Evolutionary conservation across 1,284 basidiomycete genomes (phyloP), one percentile per base, ranked within the genome.

Genomic region (Fomitiporia mediterranea): DNA sequence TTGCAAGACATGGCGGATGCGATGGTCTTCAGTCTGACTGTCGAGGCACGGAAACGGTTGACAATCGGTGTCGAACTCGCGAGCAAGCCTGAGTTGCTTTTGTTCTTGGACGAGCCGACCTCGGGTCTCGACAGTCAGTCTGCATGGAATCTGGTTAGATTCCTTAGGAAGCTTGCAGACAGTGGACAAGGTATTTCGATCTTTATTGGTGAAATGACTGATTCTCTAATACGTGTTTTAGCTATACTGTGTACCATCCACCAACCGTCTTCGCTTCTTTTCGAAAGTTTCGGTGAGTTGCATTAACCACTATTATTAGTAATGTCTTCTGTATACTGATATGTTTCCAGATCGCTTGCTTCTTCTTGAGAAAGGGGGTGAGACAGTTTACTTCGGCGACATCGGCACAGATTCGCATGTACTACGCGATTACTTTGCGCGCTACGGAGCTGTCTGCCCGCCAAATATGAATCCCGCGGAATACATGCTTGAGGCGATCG

Each of bases 21-120:
- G 0, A 67, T 88, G 34, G 79, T 86, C 5, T 77, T 79, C 65
- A 79, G 74, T 52, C 74, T 86, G 40, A 79, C 76, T 62, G 85
- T 91, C 39, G 93, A 94, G 59, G 83, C 90, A 34, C 80, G 91
- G 62, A 96, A 96, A 70, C 84, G 91, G 5, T 75, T 90, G 40
- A 94, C 91, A 0, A 94, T 94, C 60, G 92, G 90, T 61, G 92
- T 95, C 52, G 93, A 96, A 69, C 74, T 94, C 3, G 90, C 90
- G 2, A 86, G 84, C 67, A 91, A 86, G 67, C 92, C 93, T 0
- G 84, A 86, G 57, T 75, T 94, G 21, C 78, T 96, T 1, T 76
- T 95, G 38, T 60, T 60, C 47, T 53, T 60, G 42, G 58, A 60
- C 25, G 79, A 81, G 63, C 72, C 73, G 1, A 80, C 77, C 0